Conservation (phyloP, 805 yeast genomes). For the Debaryomyces maramus region DNA sequence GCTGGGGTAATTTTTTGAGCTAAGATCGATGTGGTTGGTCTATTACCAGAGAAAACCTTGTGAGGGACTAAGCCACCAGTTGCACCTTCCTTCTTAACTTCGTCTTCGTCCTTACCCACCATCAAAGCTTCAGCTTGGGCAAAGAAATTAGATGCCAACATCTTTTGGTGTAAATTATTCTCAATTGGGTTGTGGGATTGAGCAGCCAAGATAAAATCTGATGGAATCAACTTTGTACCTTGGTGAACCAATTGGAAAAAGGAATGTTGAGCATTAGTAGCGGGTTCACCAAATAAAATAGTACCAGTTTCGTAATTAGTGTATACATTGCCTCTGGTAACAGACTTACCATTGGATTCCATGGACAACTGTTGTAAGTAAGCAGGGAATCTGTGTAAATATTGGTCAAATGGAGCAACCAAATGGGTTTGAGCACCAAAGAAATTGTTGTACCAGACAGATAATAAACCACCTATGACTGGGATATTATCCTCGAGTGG, state of each 20-base stretch:
- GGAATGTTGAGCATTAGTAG: conserved; percentile 98
- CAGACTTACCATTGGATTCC: conserved; percentile 99
- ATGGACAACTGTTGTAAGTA: conserved; percentile 97
- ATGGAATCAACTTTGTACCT: conserved; percentile 96
- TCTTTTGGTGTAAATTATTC: conserved; percentile 88
- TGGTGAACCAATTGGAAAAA: conserved; percentile 99
- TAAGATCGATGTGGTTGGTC: conserved; percentile 97
- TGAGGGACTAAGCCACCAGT: conserved; percentile 86
- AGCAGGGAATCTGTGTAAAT: conserved; percentile 98
- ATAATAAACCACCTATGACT: conserved; percentile 84
- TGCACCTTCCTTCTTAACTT: conserved; percentile 88
- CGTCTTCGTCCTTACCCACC: conserved; percentile 87
- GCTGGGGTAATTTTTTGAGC: conserved; percentile 97
- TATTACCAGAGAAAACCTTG: conserved; percentile 95
- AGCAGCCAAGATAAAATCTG: conserved; percentile 96
- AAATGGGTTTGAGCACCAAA: conserved; percentile 97
- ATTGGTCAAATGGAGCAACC: conserved; percentile 98
- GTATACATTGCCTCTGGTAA: conserved; percentile 86
- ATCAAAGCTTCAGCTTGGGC: conserved; percentile 98
- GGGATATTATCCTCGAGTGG: conserved; percentile 93
- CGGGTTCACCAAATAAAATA: conserved; percentile 96
- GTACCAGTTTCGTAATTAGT: conserved; percentile 96
- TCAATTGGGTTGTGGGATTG: conserved; percentile 97
- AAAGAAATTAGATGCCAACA: conserved; percentile 98
- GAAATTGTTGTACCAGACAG: conserved; percentile 99